Evolutionary conservation across 208 protist genomes (phyloP), one percentile per base, ranked within the genome.

Genomic region (Wallacemonas rigidus): DNA sequence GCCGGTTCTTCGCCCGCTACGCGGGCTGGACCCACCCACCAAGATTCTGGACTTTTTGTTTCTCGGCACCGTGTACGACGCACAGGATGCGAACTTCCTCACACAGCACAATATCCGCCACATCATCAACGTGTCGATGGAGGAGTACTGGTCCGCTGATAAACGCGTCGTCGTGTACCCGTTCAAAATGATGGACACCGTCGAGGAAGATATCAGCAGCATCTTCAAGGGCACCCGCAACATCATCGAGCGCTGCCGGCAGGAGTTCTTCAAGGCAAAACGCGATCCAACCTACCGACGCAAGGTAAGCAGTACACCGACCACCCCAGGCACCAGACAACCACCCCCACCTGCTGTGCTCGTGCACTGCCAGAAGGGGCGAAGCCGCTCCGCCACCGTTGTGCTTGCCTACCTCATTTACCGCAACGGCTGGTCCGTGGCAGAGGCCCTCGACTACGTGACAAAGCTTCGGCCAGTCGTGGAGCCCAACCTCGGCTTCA

Each of bases 111-210:
- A 91, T 57, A 90, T 96, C 43, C 72, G 67, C 35, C 87, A 79
- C 50, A 93, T 96, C 73, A 80, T 96, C 61, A 96, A 96, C 72
- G 82, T 96, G 7, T 96, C 89, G 0, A 79, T 77, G 44, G 92
- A 94, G 77, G 82, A 94, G 79, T 96, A 96, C 74, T 95, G 88
- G 86, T 92, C 87, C 15, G 87, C 88, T 0, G 82, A 92, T 57
- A 76, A 78, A 40, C 44, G 68, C 41, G 79, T 91, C 38, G 71
- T 83, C 15, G 86, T 95, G 53, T 73, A 86, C 36, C 82, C 86
- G 14, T 96, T 93, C 82, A 77, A 77, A 26, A 73, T 93, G 1
- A 80, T 91, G 6, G 92, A 96, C 80, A 77, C 64, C 35, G 79
- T 74, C 15, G 80, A 86, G 56, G 76, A 82, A 0, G 75, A 94